Base-by-base conservation (phyloP, 352 stramenopile species). In the Phytopythium aichiense region DNA sequence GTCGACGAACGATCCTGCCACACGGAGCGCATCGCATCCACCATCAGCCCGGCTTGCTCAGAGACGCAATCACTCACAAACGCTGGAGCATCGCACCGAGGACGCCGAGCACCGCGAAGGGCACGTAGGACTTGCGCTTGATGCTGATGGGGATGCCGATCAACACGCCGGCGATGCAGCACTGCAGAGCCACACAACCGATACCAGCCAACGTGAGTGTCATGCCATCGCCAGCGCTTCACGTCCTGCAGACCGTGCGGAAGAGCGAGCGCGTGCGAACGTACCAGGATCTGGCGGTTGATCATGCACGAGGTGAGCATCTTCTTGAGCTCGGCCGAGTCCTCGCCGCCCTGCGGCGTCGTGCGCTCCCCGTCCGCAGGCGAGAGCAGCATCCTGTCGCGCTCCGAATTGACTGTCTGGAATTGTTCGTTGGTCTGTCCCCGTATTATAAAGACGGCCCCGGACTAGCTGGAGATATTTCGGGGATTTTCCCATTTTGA, bases 301-400 rank as follows among this genome's bases (percentile, higher is more conserved):
- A 92, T 87, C 83, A 92, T 90, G 61, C 83, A 92, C 28, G 83
- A 92, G 40, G 83, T 88, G 61, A 92, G 83, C 83, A 92, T 92
- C 66, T 92, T 86, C 68, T 88, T 69, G 45, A 92, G 68, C 69
- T 92, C 80, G 15, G 50, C 53, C 56, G 81, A 89, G 68, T 92
- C 83, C 60, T 92, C 83, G 56, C 74, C 68, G 61, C 79, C 81
- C 63, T 85, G 82, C 50, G 79, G 79, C 65, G 77, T 69, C 61
- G 73, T 59, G 55, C 69, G 66, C 59, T 74, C 69, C 28, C 74
- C 74, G 25, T 68, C 69, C 12, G 77, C 62, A 56, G 72, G 76
- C 66, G 80, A 86, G 58, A 89, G 64, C 58, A 89, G 83, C 81
- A 84, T 85, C 28, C 4, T 69, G 28, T 31, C 2, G 28, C 28